phyloP scores from a whole-genome alignment of 1,284 basidiomycete species.

The Boletellus deceptivus region DNA sequence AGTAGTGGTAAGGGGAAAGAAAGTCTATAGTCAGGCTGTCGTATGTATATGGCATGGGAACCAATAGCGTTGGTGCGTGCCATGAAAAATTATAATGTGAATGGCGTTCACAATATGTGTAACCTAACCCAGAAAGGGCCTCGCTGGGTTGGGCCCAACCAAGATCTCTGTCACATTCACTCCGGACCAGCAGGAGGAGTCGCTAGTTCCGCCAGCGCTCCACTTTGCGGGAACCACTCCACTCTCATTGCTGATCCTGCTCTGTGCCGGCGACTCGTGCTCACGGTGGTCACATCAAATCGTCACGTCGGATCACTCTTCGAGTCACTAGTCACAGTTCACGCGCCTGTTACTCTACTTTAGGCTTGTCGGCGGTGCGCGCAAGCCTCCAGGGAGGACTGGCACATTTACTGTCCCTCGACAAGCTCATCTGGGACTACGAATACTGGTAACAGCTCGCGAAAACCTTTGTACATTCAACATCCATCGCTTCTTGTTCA shows the following conservation, averaged over 20 bases:
- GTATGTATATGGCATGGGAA: too few relatives aligned
- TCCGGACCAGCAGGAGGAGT: not conserved
- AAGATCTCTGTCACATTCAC: conserved; percentile 34
- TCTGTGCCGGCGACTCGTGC: conserved; percentile 82
- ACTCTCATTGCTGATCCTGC: conserved; percentile 65
- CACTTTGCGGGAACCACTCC: conserved; percentile 54
- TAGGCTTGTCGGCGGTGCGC: conserved; percentile 43
- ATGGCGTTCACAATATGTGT: too few relatives aligned
- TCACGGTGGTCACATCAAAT: conserved; percentile 90
- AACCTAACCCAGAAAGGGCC: too few relatives aligned
- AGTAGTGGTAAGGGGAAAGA: too few relatives aligned
- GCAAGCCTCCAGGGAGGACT: conserved; percentile 65
- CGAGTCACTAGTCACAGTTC: conserved; percentile 39
- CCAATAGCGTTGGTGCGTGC: too few relatives aligned
- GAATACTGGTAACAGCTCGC: conserved; percentile 28
- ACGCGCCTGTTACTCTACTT: too few relatives aligned
- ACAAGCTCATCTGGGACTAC: conserved; percentile 52
- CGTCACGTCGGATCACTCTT: conserved; percentile 60
- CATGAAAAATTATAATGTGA: too few relatives aligned
- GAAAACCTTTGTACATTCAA: conserved; percentile 49
- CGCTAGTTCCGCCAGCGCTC: conserved; percentile 41
- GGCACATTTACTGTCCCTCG: conserved; percentile 55
- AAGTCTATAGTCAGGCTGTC: too few relatives aligned
- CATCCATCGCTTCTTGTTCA: not conserved
- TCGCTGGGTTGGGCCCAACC: conserved; percentile 4